Base-by-base conservation (phyloP, 2,329 filamentous ascomycete genomes). In the Colletotrichum sp. region DNA sequence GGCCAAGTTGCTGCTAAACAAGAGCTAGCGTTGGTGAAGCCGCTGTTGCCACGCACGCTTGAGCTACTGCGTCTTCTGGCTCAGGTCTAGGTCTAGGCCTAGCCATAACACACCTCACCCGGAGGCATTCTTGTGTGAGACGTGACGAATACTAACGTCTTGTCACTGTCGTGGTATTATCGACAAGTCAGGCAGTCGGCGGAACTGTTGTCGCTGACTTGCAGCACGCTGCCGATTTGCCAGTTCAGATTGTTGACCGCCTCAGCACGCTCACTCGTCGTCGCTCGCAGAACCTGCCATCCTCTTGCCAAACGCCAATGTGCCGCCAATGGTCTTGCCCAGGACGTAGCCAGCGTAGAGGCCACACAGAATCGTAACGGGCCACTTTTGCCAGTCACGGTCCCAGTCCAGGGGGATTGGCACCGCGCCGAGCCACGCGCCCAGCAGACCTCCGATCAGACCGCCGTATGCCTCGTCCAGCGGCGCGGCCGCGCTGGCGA, bases 401-500 rank as follows among this genome's bases (percentile, higher is more conserved):
- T 99, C 97, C 96, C 96, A 98, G 84, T 99, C 97, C 79, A 99
- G 87, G 3, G 97, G 97, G 79, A 99, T 98, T 0, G 97, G 97
- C 69, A 98, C 92, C 9, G 97, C 97, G 5, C 97, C 97, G 56
- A 98, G 86, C 97, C 97, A 98, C 55, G 95, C 95, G 8, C 97
- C 97, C 2, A 96, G 80, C 30, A 94, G 87, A 0, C 92, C 93
- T 7, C 97, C 97, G n/a, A 96, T 84, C 12, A 95, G 89, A 3
- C 92, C 95, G 4, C 96, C 96, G 85, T 95, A 97, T 0, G 95
- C 92, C 82, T 96, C 94, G 84, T 98, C 97, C 27, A 97, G 87
- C 0, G 96, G 95, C 58, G 89, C 89, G 22, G 93, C 87, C 65
- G 92, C 88, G 22, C 94, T 90, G 27, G 93, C 91, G 56, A 96